Conservation (phyloP, 2,329 filamentous ascomycete genomes). For the Trichophyton schoenleinii region DNA sequence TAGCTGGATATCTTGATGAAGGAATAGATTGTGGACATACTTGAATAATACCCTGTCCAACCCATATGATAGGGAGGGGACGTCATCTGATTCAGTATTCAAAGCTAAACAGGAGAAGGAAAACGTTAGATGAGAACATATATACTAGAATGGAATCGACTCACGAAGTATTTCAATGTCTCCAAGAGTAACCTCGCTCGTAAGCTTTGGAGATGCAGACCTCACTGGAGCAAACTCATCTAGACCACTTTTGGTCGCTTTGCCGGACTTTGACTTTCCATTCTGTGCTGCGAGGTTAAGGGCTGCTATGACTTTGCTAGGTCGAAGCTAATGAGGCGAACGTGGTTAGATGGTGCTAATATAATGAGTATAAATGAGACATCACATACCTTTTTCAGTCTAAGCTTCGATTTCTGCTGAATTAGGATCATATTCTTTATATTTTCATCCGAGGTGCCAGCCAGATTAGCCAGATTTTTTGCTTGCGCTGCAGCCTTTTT, state of each 20-base stretch:
- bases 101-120: slow-evolving; percentile 19
- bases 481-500: neutral
- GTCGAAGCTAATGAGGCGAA: neutral
- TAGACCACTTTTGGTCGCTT: neutral
- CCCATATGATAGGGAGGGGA: slow-evolving; percentile 57
- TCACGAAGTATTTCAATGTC: neutral
- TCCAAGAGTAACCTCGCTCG: neutral
- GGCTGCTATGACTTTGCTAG: neutral
- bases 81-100: slow-evolving; percentile 36
- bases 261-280: neutral
- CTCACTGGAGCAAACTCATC: neutral
- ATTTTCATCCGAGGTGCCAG: neutral
- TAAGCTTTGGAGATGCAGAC: neutral
- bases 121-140: neutral
- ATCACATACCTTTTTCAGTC: neutral
- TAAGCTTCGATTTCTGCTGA: neutral
- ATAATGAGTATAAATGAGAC: neutral
- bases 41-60: slow-evolving; percentile 92
- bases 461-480: neutral
- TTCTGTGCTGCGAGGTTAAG: neutral
- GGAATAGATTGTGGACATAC: slow-evolving; percentile 24
- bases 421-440: neutral
- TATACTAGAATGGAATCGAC: neutral
- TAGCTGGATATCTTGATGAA: neutral
- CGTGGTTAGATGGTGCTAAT: neutral